Conservation (phyloP, 2,329 filamentous ascomycete genomes). For the Ilyonectria destructans region DNA sequence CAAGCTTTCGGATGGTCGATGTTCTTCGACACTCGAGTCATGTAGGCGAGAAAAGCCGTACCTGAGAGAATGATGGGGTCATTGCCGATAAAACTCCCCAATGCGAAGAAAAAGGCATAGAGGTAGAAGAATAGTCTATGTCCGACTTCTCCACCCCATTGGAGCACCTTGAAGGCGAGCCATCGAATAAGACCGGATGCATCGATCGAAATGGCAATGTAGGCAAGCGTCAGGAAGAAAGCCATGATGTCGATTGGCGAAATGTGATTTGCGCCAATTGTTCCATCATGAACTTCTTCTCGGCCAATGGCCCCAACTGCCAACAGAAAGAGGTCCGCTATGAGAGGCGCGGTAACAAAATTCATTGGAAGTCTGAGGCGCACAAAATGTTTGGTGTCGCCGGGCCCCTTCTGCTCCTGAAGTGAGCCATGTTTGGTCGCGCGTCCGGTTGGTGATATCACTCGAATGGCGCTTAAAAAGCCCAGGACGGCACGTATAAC, state of each 20-base stretch:
- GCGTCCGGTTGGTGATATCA: constrained; percentile 63
- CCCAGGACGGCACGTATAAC: constrained; percentile 64
- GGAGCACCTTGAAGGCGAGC: constrained; percentile 79
- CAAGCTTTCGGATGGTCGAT: constrained; percentile 80
- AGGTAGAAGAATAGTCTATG: constrained; percentile 81
- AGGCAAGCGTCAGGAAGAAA: constrained; percentile 82
- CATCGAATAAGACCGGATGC: constrained; percentile 82
- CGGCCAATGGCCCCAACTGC: constrained; percentile 79
- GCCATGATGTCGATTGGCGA: constrained; percentile 81
- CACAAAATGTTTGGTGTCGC: constrained; percentile 58
- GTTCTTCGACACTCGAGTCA: constrained; percentile 83
- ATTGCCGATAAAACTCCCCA: constrained; percentile 81
- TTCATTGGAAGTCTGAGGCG: constrained; percentile 76
- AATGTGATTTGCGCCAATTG: constrained; percentile 77
- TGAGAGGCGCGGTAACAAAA: constrained; percentile 79
- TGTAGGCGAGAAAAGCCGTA: constrained; percentile 83
- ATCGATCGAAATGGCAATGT: constrained; percentile 85
- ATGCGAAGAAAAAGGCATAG: constrained; percentile 79
- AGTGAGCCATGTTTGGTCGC: constrained; percentile 48
- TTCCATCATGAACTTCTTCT: constrained; percentile 79
- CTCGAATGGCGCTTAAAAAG: constrained; percentile 57
- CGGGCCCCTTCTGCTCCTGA: constrained; percentile 25
- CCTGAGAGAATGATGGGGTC: constrained; percentile 84
- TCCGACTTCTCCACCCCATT: constrained; percentile 78
- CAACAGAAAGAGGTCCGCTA: constrained; percentile 80